Evolutionary conservation across 257 asterid species (phyloP).

Genomic region (Echites panduratus): DNA sequence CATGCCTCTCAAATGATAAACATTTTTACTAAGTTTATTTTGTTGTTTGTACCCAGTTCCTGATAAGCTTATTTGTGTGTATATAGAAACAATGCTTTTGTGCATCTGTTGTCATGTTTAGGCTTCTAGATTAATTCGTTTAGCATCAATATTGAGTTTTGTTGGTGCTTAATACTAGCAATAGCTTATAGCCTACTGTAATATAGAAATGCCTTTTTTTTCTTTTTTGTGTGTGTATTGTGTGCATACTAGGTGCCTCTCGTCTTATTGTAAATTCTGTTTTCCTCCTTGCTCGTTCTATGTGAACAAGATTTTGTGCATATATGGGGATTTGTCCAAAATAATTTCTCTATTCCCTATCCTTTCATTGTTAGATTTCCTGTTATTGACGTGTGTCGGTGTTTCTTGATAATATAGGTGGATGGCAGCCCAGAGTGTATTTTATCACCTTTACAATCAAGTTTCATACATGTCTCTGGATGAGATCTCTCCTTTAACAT

Average conservation of each 20-base stretch:
- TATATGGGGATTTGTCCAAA: background rate
- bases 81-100: background rate
- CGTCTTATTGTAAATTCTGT: background rate
- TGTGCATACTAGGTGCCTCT: background rate
- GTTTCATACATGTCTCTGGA: slow-evolving; percentile 96
- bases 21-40: background rate
- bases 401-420: slow-evolving; percentile 49
- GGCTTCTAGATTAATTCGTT: background rate
- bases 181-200: background rate
- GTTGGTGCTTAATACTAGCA: background rate
- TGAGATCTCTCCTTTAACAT: slow-evolving; percentile 94
- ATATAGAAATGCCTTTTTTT: background rate
- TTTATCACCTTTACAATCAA: slow-evolving; percentile 94
- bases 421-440: slow-evolving; percentile 92
- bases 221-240: background rate
- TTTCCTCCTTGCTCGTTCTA: background rate
- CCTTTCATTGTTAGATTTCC: slow-evolving; percentile 4
- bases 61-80: background rate
- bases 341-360: background rate
- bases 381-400: slow-evolving; percentile 21
- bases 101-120: background rate
- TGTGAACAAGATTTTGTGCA: background rate
- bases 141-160: background rate
- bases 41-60: background rate
- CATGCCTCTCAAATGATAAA: background rate